Conservation (phyloP, 2,329 filamentous ascomycete genomes). For the Colletotrichum spinosum region DNA sequence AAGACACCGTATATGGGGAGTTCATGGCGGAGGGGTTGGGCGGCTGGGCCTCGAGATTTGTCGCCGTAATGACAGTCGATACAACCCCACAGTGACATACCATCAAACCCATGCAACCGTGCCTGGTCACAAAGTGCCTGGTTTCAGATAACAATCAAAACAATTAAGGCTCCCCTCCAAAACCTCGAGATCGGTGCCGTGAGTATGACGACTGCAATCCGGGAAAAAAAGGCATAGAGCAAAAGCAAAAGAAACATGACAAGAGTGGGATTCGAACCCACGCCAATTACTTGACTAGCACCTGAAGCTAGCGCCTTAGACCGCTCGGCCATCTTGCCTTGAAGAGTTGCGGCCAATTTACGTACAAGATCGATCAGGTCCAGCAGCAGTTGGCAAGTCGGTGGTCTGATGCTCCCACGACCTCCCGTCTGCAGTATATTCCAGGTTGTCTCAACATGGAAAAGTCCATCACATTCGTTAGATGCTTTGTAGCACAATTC, state of each 20-base stretch:
- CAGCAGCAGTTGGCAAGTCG: too few species aligned
- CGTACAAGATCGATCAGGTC: too few species aligned
- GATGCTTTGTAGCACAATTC: too few species aligned
- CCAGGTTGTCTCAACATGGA: too few species aligned
- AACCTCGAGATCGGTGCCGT: not conserved
- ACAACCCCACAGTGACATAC: not conserved
- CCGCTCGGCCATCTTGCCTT: conserved; percentile 31
- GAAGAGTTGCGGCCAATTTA: fast-evolving
- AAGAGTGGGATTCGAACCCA: conserved; percentile 33
- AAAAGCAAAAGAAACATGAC: not conserved
- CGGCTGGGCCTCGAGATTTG: not conserved
- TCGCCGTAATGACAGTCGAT: not conserved
- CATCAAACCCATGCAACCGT: not conserved
- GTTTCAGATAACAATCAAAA: too few species aligned
- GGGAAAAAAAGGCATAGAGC: fast-evolving
- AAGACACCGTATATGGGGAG: conserved; percentile 28
- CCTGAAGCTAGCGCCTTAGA: conserved; percentile 32
- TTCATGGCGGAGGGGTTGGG: conserved; percentile 9
- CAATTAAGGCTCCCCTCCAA: not conserved
- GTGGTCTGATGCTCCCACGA: too few species aligned
- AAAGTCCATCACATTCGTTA: too few species aligned
- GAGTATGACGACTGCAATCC: not conserved
- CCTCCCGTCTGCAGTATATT: too few species aligned
- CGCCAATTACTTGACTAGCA: conserved; percentile 33
- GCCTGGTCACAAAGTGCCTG: too few species aligned